Conservation (phyloP, 2,329 filamentous ascomycete species). For the Parastagonospora nodorum region DNA sequence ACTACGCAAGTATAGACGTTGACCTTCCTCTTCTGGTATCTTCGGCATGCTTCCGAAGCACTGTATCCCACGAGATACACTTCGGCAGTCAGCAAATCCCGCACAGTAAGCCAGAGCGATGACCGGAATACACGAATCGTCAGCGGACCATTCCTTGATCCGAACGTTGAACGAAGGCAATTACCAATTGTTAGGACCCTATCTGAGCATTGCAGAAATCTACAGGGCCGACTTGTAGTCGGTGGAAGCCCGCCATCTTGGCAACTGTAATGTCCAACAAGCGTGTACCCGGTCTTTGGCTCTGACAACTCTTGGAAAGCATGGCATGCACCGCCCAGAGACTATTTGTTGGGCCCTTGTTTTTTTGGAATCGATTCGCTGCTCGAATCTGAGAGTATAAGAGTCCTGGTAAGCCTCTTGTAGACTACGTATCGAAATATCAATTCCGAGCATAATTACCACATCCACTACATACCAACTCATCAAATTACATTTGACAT, state of each 20-base stretch:
- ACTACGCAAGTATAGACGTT: not conserved
- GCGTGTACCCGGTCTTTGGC: constrained; percentile 9
- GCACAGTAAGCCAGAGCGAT: not conserved
- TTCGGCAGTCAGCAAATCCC: not conserved
- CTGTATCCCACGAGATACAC: constrained; percentile 14
- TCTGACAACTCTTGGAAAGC: constrained; percentile 19
- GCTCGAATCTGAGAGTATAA: constrained; percentile 1
- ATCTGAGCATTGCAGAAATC: constrained; percentile 4
- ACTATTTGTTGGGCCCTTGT: not conserved
- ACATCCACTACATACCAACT: not conserved
- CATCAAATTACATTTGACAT: not conserved
- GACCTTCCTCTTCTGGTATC: constrained; percentile 11
- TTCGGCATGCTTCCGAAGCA: constrained; percentile 3
- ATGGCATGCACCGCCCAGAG: constrained; percentile 10
- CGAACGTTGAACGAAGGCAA: constrained; percentile 3
- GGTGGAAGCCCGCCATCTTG: constrained; percentile 5
- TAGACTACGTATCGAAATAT: not conserved
- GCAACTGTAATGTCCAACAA: not conserved
- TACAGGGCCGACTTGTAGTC: not conserved
- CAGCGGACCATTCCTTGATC: constrained; percentile 6
- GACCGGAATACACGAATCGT: constrained; percentile 2
- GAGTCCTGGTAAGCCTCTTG: not conserved
- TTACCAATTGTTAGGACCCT: constrained; percentile 17
- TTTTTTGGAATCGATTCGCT: not conserved
- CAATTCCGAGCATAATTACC: not conserved